A percentile compares a stretch with the other conserved stretches of the same genome.
phyloP scores from a whole-genome alignment of 2,329 filamentous ascomycete genomes.

The Truncatella angustata region DNA sequence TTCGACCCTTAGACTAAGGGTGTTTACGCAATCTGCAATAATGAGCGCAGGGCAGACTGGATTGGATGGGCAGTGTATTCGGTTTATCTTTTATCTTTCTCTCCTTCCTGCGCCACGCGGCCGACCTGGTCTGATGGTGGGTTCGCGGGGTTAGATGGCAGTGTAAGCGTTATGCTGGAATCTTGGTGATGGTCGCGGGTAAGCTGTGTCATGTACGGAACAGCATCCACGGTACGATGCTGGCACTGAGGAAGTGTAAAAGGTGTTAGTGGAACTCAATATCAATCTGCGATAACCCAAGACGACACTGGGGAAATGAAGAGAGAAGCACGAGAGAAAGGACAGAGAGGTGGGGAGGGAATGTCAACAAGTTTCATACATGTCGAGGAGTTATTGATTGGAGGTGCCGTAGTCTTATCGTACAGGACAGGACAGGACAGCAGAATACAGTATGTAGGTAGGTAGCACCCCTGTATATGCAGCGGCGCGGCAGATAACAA shows the following conservation, averaged over 20 bases:
- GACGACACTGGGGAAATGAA: not conserved
- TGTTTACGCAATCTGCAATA: too few species aligned
- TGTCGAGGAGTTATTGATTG: slow-evolving; percentile 5
- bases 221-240: not conserved
- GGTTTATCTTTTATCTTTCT: not conserved
- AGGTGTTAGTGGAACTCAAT: too few species aligned
- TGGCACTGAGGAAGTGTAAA: not conserved
- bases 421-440: too few species aligned
- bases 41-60: not conserved
- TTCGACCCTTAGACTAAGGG: too few species aligned
- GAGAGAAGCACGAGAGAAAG: not conserved
- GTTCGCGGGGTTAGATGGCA: not conserved
- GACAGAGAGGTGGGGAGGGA: slow-evolving; percentile 3
- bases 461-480: slow-evolving; percentile 7
- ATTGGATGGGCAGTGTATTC: too few species aligned
- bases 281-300: too few species aligned
- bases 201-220: too few species aligned
- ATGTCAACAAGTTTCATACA: slow-evolving; percentile 10
- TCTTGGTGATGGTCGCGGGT: not conserved
- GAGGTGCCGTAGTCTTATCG: slow-evolving; percentile 12
- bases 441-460: too few species aligned
- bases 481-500: not conserved
- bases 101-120: not conserved
- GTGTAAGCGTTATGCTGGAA: not conserved
- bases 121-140: not conserved